Conservation (phyloP, 2,329 filamentous ascomycete genomes). For the Colletotrichum kahawae region DNA sequence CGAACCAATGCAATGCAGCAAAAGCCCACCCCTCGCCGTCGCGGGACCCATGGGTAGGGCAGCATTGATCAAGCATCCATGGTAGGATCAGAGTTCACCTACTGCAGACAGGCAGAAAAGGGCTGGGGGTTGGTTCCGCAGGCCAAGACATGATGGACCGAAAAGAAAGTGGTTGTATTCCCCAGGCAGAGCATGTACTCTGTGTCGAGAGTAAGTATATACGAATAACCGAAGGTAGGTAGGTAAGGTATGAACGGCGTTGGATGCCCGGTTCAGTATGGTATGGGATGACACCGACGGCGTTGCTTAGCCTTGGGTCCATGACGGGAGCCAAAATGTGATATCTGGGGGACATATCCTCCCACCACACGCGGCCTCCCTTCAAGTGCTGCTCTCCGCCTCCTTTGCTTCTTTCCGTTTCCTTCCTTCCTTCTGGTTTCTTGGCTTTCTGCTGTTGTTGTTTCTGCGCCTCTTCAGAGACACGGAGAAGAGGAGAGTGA, state of each 20-base stretch:
- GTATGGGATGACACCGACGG: not conserved
- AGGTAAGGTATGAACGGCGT: not conserved
- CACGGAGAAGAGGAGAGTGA: not conserved
- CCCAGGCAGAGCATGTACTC: not conserved
- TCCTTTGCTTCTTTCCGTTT: not conserved
- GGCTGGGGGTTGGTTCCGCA: not conserved
- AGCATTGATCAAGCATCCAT: not conserved
- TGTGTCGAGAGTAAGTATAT: not conserved
- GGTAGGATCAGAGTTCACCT: not conserved
- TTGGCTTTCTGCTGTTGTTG: not conserved
- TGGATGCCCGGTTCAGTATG: slow-evolving; percentile 11
- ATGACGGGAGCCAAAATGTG: not conserved
- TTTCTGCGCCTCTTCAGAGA: not conserved
- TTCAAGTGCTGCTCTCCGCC: not conserved
- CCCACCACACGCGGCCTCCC: not conserved
- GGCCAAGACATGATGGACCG: slow-evolving; percentile 6
- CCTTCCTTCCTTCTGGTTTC: not conserved
- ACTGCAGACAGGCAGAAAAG: not conserved
- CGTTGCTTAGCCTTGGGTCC: not conserved
- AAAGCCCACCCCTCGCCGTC: not conserved
- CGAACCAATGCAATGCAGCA: not conserved
- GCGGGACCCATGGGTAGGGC: not conserved
- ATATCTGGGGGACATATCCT: slow-evolving; percentile 7
- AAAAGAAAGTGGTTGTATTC: slow-evolving; percentile 6
- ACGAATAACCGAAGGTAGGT: not conserved